Base-by-base conservation (phyloP, 176 grass and related monocot genomes). In the Ananas comosus region DNA sequence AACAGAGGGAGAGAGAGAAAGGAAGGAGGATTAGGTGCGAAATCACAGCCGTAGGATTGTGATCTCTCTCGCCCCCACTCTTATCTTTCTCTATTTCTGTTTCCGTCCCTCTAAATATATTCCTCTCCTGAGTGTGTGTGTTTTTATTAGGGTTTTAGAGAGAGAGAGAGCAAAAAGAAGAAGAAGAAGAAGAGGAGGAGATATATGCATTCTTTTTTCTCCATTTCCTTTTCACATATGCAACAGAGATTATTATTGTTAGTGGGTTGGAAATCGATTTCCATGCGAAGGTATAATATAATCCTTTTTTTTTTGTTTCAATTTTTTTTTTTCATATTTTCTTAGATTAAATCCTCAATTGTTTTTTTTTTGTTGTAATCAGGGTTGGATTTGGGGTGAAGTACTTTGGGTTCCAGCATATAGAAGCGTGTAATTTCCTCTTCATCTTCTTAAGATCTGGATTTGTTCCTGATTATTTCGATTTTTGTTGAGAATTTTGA, bases 321-420 rank as follows among this genome's bases (percentile, higher is more conserved):
- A 17, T 57, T 57, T 57, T 61, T 61, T 18, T 21, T 21, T 10
- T 59, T 10, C 2, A 8, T 6, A 17, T 17, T 7, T 61, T 59
- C 21, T 61, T 0, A 19, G 3, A 18, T 9, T 19, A 61, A 61
- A 9, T 22, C 3, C 0, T 66, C 13, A 1, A 5, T 7, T 6
- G 16, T 47, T 13, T 13, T 9, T 75, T 21, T 42, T 2, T n/a
- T 29, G 73, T 10, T 28, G 27, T 50, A 42, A 42, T 42, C 53
- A 77, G 74, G 52, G n/a, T 69, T 61, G 74, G 65, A 50, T 77
- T 63, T 50, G 74, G 66, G 47, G 52, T 69, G 51, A 76, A 76
- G 28, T 57, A 76, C 51, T 76, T 67, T 6, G 74, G 64, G 56
- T 76, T 76, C 22, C 74, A 61, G 65, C 28, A 68, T 22, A 76